Percentiles rank a stretch among this genome's conserved stretches.
Evolutionary conservation across 352 stramenopile genomes (phyloP).

Genomic region (Phytophthora kernoviae): DNA sequence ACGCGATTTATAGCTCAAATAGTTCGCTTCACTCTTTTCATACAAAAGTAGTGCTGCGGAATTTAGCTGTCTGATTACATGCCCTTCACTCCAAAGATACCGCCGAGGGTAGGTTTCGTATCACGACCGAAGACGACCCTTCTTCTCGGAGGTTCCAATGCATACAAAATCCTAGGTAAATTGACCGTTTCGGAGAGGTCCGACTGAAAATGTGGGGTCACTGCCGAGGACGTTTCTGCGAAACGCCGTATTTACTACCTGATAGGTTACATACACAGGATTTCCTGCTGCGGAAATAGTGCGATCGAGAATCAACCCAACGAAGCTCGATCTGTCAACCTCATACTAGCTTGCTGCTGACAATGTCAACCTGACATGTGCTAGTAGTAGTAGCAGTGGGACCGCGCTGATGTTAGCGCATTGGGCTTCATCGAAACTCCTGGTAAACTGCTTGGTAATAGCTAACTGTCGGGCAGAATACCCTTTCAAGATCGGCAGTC

Average conservation of each 20-base stretch:
- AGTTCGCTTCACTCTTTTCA: not conserved
- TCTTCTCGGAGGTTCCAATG: slow-evolving; percentile 9
- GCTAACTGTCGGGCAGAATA: too few species aligned
- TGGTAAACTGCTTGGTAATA: too few species aligned
- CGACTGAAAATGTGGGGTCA: slow-evolving; percentile 10
- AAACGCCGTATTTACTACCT: slow-evolving; percentile 17
- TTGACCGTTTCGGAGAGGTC: slow-evolving; percentile 5
- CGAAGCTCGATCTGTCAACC: too few species aligned
- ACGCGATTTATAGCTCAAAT: too few species aligned
- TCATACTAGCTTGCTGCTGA: too few species aligned
- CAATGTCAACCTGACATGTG: too few species aligned
- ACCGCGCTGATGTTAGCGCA: too few species aligned
- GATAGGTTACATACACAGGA: slow-evolving; percentile 5
- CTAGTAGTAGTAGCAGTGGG: too few species aligned
- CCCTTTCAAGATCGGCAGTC: too few species aligned
- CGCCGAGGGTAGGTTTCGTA: not conserved
- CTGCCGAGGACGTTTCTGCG: slow-evolving; percentile 14
- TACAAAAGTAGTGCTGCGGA: slow-evolving; percentile 8
- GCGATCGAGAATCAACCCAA: too few species aligned
- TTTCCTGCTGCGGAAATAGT: too few species aligned
- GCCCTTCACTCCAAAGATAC: slow-evolving; percentile 4
- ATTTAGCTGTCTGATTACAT: not conserved
- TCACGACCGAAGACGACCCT: not conserved
- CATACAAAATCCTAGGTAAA: slow-evolving; percentile 12
- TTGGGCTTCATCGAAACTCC: too few species aligned